Percentiles rank a stretch among this genome's conserved stretches.
Evolutionary conservation across 1,284 basidiomycete genomes (phyloP).

Genomic region (Apiotrichum porosum): DNA sequence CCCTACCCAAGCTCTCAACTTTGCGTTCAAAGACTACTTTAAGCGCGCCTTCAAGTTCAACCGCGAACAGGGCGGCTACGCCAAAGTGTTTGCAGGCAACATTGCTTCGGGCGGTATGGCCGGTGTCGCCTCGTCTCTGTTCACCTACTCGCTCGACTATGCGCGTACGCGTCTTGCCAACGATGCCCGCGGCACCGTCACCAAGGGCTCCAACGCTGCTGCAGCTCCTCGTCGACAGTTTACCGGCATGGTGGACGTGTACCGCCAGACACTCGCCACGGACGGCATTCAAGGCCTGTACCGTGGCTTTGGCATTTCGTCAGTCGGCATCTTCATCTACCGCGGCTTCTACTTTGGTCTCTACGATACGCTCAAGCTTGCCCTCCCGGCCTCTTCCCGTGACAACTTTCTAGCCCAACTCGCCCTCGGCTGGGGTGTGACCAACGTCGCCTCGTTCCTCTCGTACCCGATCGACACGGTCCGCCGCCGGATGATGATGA

Average conservation of each 20-base stretch:
- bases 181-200: constrained; percentile 81
- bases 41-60: constrained; percentile 56
- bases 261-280: constrained; percentile 57
- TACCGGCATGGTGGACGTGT: constrained; percentile 91
- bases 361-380: constrained; percentile 57
- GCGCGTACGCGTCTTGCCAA: constrained; percentile 97
- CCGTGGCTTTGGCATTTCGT: constrained; percentile 60
- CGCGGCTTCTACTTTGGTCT: constrained; percentile 55
- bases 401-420: constrained; percentile 64
- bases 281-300: constrained; percentile 58
- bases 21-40: constrained; percentile 51
- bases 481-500: constrained; percentile 67
- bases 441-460: constrained; percentile 58
- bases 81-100: constrained; percentile 57
- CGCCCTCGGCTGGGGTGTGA: constrained; percentile 57
- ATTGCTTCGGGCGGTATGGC: constrained; percentile 93
- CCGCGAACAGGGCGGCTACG: constrained; percentile 46
- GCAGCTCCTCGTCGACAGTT: too few relatives aligned
- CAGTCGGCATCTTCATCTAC: constrained; percentile 61
- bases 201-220: constrained; percentile 55
- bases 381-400: constrained; percentile 57
- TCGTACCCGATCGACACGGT: constrained; percentile 66
- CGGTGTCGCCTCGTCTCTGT: constrained; percentile 89
- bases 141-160: constrained; percentile 96
- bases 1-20: constrained; percentile 53